A percentile compares a stretch with the other conserved stretches of the same genome.
phyloP scores from a whole-genome alignment of 1,139 yeast genomes.

The Sugiyamaella neomexicana region DNA sequence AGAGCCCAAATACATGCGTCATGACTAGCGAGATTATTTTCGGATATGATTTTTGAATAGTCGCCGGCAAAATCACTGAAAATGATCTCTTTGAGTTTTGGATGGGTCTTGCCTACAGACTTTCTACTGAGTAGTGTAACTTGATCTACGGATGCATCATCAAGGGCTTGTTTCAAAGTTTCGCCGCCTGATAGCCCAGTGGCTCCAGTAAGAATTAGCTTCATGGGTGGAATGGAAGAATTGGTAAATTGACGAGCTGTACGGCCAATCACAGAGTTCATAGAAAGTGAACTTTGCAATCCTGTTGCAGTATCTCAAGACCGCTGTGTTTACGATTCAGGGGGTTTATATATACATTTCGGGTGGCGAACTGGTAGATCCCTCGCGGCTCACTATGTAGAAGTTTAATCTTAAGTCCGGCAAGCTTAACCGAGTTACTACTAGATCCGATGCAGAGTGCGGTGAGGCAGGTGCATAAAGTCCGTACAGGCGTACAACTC shows the following conservation, averaged over 20 bases:
- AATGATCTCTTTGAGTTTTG: constrained; percentile 19
- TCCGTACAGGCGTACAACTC: neutral
- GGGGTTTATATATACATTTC: constrained; percentile 1
- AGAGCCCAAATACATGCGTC: constrained; percentile 20
- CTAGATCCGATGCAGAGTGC: neutral
- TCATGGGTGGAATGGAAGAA: constrained; percentile 8
- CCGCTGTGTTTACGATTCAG: neutral
- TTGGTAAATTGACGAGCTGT: neutral
- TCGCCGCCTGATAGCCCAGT: constrained; percentile 18
- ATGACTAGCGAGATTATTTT: constrained; percentile 5
- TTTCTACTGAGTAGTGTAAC: constrained; percentile 18
- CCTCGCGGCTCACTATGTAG: too few species aligned
- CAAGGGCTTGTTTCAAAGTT: constrained; percentile 12
- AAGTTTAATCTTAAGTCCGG: neutral
- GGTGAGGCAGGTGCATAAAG: neutral
- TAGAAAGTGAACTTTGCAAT: neutral
- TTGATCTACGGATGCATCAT: constrained; percentile 14
- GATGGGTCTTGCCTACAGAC: constrained; percentile 12
- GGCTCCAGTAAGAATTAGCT: constrained; percentile 19
- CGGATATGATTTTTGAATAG: constrained; percentile 6
- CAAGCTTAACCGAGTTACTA: neutral
- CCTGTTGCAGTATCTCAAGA: neutral
- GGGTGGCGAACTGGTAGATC: neutral
- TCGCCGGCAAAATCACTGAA: constrained; percentile 17
- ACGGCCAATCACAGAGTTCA: neutral